phyloP scores from a whole-genome alignment of 306 rosid genomes.

The Lithocarpus polystachyus region DNA sequence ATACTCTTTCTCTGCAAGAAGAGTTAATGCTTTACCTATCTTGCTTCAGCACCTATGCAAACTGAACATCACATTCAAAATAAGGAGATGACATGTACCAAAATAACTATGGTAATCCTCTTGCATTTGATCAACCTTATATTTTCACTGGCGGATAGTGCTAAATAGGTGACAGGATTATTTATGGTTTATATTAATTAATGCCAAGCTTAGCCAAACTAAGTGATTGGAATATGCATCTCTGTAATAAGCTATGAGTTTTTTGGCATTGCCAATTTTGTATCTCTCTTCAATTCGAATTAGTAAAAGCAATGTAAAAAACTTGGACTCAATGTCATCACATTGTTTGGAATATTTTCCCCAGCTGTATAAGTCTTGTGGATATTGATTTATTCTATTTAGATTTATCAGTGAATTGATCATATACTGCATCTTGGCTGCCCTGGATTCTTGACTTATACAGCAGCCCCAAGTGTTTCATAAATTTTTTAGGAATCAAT shows the following conservation, averaged over 20 bases:
- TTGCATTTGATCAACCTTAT: background rate
- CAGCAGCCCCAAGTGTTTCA: background rate
- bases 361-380: no score
- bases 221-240: no score
- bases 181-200: background rate
- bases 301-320: no score
- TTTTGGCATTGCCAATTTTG: no score
- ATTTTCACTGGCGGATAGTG: background rate
- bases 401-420: background rate
- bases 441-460: background rate
- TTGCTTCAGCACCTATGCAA: background rate
- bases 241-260: no score
- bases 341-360: no score
- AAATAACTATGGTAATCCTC: slow-evolving; percentile 2
- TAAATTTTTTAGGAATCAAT: no score
- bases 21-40: background rate
- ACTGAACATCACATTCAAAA: background rate
- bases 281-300: no score
- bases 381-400: background rate
- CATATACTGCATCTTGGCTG: background rate
- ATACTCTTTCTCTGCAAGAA: background rate
- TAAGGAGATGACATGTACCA: background rate
- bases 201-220: no score
- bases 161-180: no score
- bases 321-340: no score